Evolutionary conservation across 1,284 basidiomycete genomes (phyloP).

Genomic region (Ustilago curta): DNA sequence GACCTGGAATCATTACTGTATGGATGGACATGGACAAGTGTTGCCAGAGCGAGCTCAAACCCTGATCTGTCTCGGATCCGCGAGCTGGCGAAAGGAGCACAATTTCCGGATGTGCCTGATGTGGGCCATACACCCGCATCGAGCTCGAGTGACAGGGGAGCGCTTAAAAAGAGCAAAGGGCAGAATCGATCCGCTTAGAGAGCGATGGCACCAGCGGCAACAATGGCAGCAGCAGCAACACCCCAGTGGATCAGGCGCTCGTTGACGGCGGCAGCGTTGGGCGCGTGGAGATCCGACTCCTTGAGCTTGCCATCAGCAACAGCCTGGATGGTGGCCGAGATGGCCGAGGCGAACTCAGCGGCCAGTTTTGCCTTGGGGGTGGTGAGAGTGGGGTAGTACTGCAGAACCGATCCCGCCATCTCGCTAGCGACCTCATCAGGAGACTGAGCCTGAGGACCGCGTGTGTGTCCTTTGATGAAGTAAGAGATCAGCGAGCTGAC

Average conservation of each 20-base stretch:
- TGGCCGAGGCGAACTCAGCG: slow-evolving; percentile 41
- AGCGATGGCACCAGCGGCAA: slow-evolving; percentile 62
- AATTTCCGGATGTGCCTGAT: not conserved
- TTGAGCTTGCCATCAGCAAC: slow-evolving; percentile 38
- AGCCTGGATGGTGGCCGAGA: slow-evolving; percentile 50
- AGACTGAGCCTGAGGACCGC: slow-evolving; percentile 45
- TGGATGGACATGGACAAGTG: not conserved
- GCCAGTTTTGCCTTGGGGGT: slow-evolving; percentile 33
- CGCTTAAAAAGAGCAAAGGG: slow-evolving; percentile 9
- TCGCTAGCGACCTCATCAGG: slow-evolving; percentile 58
- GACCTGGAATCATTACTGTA: not conserved
- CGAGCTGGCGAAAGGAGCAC: not conserved
- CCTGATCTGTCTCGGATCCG: not conserved
- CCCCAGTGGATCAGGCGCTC: slow-evolving; percentile 40
- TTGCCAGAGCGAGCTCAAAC: slow-evolving; percentile 4
- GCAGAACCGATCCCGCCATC: slow-evolving; percentile 57
- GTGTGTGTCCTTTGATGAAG: slow-evolving; percentile 58
- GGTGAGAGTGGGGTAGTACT: slow-evolving; percentile 66
- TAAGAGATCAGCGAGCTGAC: slow-evolving; percentile 57
- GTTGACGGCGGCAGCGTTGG: slow-evolving; percentile 38
- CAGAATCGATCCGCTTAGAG: slow-evolving; percentile 46
- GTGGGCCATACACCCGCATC: not conserved
- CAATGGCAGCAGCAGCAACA: slow-evolving; percentile 54
- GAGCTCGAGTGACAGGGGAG: slow-evolving; percentile 9
- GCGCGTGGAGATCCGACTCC: slow-evolving; percentile 34